Conservation (phyloP, 495 filamentous ascomycete genomes). For the Aspergillus funiculosus region DNA sequence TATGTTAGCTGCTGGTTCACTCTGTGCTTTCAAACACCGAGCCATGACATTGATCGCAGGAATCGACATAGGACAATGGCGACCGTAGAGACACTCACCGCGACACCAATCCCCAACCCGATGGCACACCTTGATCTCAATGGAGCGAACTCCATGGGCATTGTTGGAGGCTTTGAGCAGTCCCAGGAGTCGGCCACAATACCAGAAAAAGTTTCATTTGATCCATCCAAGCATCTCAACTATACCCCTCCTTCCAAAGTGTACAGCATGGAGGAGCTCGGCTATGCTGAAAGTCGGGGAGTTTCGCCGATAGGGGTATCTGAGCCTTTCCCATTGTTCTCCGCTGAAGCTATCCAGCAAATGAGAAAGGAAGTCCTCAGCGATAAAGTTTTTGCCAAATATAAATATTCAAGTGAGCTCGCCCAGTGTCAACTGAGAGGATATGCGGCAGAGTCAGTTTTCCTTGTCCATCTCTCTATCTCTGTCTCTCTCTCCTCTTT, state of each 20-base stretch:
- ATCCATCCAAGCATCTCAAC: conserved; percentile 51
- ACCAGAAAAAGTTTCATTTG: conserved; percentile 30
- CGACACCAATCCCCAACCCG: conserved; percentile 7
- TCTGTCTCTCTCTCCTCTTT: neutral
- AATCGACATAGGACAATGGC: conserved; percentile 13
- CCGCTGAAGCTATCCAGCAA: conserved; percentile 55
- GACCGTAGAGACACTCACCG: conserved; percentile 13
- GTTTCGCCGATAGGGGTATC: conserved; percentile 64
- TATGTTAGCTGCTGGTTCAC: neutral
- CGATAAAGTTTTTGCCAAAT: conserved; percentile 58
- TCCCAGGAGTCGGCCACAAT: no score
- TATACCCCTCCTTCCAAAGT: conserved; percentile 48
- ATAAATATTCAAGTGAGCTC: conserved; percentile 57
- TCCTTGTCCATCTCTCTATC: neutral
- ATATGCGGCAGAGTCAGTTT: conserved; percentile 59
- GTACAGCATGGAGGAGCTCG: conserved; percentile 57
- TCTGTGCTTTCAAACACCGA: no score
- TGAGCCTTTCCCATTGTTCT: conserved; percentile 69
- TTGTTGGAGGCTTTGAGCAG: neutral
- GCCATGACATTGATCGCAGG: neutral
- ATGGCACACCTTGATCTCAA: conserved; percentile 5
- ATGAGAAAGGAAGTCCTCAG: conserved; percentile 64
- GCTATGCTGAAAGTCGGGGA: conserved; percentile 48
- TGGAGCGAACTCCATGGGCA: neutral
- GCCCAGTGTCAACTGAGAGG: conserved; percentile 62